Conservation (phyloP, 2,329 filamentous ascomycete genomes). For the Monosporascus cannonballus region DNA sequence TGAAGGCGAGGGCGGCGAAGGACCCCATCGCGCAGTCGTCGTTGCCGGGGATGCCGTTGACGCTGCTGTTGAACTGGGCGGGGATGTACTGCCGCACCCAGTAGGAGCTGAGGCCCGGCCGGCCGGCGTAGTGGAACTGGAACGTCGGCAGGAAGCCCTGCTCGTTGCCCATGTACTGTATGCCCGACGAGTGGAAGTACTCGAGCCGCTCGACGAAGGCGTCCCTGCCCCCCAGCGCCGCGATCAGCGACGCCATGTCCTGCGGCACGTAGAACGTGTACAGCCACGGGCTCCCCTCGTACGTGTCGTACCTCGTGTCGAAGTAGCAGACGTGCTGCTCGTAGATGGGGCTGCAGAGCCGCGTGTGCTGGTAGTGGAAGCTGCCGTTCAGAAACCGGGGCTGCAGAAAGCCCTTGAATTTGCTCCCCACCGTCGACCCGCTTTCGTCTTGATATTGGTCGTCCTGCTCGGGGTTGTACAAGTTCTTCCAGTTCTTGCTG, state of each 20-base stretch:
- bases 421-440: constrained; percentile 26
- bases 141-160: constrained; percentile 47
- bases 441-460: constrained; percentile 22
- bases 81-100: constrained; percentile 62
- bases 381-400: constrained; percentile 60
- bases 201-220: constrained; percentile 54
- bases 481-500: constrained; percentile 63
- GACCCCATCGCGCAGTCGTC: constrained; percentile 53
- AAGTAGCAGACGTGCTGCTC: constrained; percentile 43
- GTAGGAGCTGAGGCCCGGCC: constrained; percentile 49
- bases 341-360: constrained; percentile 50
- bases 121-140: constrained; percentile 61
- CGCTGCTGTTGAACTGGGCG: constrained; percentile 56
- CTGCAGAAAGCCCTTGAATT: constrained; percentile 66
- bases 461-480: constrained; percentile 46
- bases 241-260: constrained; percentile 31
- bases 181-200: constrained; percentile 60
- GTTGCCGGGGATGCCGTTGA: constrained; percentile 52
- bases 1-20: constrained; percentile 43
- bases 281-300: constrained; percentile 59
- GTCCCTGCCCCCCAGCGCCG: constrained; percentile 49
- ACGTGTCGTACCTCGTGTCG: constrained; percentile 35
- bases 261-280: constrained; percentile 57
- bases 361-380: constrained; percentile 61
- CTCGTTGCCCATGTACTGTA: constrained; percentile 65